Evolutionary conservation across 1,139 yeast genomes (phyloP).

Genomic region (Dujonia santamariae): DNA sequence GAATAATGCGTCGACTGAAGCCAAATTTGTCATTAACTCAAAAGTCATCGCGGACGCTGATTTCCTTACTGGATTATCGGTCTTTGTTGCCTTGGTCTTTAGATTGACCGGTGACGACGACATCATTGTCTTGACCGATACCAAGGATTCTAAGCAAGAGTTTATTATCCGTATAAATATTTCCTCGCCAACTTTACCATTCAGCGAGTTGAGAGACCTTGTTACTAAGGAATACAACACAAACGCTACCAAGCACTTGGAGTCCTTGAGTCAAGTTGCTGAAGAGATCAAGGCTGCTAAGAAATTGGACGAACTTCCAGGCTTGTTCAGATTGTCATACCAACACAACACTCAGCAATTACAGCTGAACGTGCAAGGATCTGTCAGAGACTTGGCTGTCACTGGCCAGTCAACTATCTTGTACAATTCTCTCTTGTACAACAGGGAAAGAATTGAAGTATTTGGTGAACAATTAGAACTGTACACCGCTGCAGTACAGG

Average conservation of each 20-base stretch:
- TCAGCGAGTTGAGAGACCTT: conserved; percentile 46
- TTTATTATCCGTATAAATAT: conserved; percentile 63
- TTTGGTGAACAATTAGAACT: conserved; percentile 71
- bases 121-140: conserved; percentile 74
- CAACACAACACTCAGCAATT: conserved; percentile 49
- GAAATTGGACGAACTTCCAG: conserved; percentile 56
- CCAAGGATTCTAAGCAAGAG: conserved; percentile 29
- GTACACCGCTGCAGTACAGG: conserved; percentile 37
- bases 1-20: conserved; percentile 67
- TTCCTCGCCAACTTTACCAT: conserved; percentile 46
- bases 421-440: conserved; percentile 78
- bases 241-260: conserved; percentile 34
- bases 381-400: conserved; percentile 63
- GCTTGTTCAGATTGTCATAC: conserved; percentile 62
- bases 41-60: conserved; percentile 10
- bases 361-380: conserved; percentile 48
- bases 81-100: conserved; percentile 67
- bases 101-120: conserved; percentile 94
- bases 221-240: conserved; percentile 43
- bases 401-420: conserved; percentile 37
- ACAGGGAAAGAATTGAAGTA: conserved; percentile 62
- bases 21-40: conserved; percentile 19
- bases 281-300: conserved; percentile 45
- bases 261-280: conserved; percentile 59
- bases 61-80: conserved; percentile 61